Percentiles rank a stretch among this genome's conserved stretches.
Evolutionary conservation across 2,329 filamentous ascomycete genomes (phyloP).

Genomic region (Neurospora sp.): DNA sequence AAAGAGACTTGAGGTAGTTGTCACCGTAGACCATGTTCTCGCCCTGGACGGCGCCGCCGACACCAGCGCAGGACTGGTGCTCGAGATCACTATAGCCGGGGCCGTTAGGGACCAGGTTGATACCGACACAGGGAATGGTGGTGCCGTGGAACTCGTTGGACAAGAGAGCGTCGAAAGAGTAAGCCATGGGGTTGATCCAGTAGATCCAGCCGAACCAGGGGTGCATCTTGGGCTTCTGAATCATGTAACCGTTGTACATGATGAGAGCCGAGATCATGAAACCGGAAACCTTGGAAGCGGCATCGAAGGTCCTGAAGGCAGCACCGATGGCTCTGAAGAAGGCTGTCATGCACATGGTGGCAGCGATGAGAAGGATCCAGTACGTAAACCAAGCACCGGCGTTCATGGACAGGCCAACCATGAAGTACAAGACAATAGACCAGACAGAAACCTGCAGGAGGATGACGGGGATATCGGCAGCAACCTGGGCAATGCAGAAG

Average conservation of each 20-base stretch:
- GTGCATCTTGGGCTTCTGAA: slow-evolving; percentile 51
- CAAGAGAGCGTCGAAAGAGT: slow-evolving; percentile 59
- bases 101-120: slow-evolving; percentile 42
- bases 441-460: slow-evolving; percentile 50
- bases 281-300: slow-evolving; percentile 47
- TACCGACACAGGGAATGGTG: slow-evolving; percentile 37
- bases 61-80: slow-evolving; percentile 46
- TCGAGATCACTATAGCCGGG: slow-evolving; percentile 33
- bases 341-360: slow-evolving; percentile 49
- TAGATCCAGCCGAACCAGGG: slow-evolving; percentile 55
- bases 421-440: slow-evolving; percentile 51
- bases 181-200: slow-evolving; percentile 59
- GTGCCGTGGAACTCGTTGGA: slow-evolving; percentile 61
- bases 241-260: slow-evolving; percentile 57
- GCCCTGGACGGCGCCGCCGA: slow-evolving; percentile 44
- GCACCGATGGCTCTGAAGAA: slow-evolving; percentile 48
- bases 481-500: slow-evolving; percentile 47
- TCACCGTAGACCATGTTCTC: slow-evolving; percentile 43
- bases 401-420: slow-evolving; percentile 44
- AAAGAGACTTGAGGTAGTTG: slow-evolving; percentile 46
- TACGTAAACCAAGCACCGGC: slow-evolving; percentile 53
- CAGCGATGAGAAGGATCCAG: slow-evolving; percentile 42
- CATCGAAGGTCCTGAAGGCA: slow-evolving; percentile 46
- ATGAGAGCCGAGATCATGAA: slow-evolving; percentile 40
- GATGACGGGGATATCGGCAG: slow-evolving; percentile 45